These are phyloP conservation scores for Blastobotrys americana DNA, from an alignment of 805 yeast species.

Conservation along the genomic window DNA sequence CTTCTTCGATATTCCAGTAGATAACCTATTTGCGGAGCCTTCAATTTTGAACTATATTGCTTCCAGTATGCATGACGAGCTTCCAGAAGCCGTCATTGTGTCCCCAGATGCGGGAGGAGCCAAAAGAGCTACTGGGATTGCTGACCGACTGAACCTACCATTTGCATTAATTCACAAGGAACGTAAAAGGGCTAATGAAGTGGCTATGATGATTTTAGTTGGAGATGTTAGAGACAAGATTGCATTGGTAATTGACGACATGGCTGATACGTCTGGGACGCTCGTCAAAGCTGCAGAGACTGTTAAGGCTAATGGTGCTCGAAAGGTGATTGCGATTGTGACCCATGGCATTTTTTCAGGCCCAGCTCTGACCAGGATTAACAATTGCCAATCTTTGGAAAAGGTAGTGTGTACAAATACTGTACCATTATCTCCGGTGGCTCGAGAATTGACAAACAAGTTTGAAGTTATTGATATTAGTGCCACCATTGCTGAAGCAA, in stretches of 20 bases:
- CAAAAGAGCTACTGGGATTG: constrained; percentile 89
- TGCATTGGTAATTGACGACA: constrained; percentile 87
- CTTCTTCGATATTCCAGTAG: constrained; percentile 90
- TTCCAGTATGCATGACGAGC: constrained; percentile 42
- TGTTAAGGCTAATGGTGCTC: constrained; percentile 71
- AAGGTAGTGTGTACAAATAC: constrained; percentile 88
- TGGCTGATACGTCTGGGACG: constrained; percentile 99
- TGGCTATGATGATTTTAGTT: constrained; percentile 87
- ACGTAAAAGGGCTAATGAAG: constrained; percentile 91
- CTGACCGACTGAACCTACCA: constrained; percentile 84
- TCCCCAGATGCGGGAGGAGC: constrained; percentile 99
- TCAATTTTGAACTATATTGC: constrained; percentile 74
- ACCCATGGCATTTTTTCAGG: constrained; percentile 94
- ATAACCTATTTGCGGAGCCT: constrained; percentile 93
- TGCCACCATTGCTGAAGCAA: constrained; percentile 86
- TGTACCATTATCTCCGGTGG: constrained; percentile 64
- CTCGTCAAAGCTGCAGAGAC: constrained; percentile 91
- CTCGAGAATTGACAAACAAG: constrained; percentile 52
- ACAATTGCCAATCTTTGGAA: constrained; percentile 50
- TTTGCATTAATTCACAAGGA: constrained; percentile 96
- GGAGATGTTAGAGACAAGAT: constrained; percentile 85
- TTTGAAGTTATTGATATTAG: constrained; percentile 78
- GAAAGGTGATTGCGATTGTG: constrained; percentile 82
- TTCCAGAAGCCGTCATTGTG: constrained; percentile 62
- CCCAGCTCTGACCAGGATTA: constrained; percentile 66